phyloP scores from a whole-genome alignment of 129 eudicot genomes.

The Rutidosis leptorrhynchoides region DNA sequence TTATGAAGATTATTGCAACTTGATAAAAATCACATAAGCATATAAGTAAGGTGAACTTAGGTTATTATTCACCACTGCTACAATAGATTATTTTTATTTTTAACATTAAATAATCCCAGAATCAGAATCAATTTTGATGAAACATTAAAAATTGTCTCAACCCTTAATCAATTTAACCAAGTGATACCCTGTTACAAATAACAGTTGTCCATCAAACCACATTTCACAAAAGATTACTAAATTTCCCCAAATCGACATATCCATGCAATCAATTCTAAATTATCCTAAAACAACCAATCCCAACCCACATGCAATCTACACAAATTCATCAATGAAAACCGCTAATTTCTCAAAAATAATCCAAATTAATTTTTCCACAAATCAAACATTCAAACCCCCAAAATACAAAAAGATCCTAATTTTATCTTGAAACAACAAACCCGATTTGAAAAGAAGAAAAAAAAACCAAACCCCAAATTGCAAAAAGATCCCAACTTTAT shows the following conservation, averaged over 20 bases:
- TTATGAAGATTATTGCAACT: neutral
- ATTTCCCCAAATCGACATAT: conserved; percentile 1
- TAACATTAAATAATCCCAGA: neutral
- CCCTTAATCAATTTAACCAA: neutral
- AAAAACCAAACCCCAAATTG: neutral
- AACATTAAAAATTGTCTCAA: neutral
- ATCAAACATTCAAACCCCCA: conserved; percentile 1
- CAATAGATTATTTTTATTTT: conserved; percentile 2
- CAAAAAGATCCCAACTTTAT: neutral
- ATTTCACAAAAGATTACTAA: neutral
- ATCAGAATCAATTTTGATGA: neutral
- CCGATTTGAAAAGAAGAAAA: neutral
- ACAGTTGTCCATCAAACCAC: conserved; percentile 13
- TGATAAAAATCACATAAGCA: neutral
- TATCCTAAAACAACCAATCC: conserved; percentile 4
- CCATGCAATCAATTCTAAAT: conserved; percentile 15
- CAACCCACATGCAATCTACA: conserved; percentile 17
- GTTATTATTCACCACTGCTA: neutral
- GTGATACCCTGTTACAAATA: neutral
- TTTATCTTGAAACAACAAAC: neutral
- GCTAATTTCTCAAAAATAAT: neutral
- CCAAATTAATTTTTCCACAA: neutral
- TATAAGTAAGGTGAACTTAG: neutral
- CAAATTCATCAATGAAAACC: conserved; percentile 13
- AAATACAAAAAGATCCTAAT: conserved; percentile 3